These are phyloP conservation scores for Candida fluviatilis DNA, from an alignment of 805 yeast species.

Conservation along the genomic window DNA sequence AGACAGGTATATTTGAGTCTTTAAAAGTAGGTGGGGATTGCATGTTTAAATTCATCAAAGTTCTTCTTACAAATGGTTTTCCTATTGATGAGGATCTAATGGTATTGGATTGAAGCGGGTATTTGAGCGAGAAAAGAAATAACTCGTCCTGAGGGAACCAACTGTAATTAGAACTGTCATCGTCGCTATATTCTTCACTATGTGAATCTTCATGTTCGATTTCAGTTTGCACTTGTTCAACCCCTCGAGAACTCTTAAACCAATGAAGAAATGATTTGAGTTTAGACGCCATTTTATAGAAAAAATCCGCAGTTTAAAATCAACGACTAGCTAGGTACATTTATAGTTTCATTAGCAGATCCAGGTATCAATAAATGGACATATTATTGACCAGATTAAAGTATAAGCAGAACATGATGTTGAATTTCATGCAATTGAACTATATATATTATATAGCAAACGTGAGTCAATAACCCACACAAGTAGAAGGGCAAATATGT, in stretches of 20 bases:
- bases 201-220: too few species aligned
- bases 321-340: not conserved
- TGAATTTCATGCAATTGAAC: too few species aligned
- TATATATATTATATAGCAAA: too few species aligned
- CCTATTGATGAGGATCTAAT: not conserved
- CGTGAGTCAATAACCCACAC: too few species aligned
- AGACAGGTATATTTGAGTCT: too few species aligned
- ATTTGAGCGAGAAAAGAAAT: not conserved
- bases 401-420: not conserved
- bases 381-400: not conserved
- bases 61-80: too few species aligned
- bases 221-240: too few species aligned
- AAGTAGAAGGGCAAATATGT: too few species aligned
- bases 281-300: not conserved
- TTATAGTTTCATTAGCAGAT: not conserved
- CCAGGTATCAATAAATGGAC: not conserved
- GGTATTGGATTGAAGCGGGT: not conserved
- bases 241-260: not conserved
- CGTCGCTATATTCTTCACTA: too few species aligned
- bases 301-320: too few species aligned
- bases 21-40: too few species aligned
- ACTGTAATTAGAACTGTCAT: constrained; percentile 1
- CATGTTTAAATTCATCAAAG: too few species aligned
- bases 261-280: not conserved
- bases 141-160: constrained; percentile 3